Percentiles rank a stretch among this genome's conserved stretches.
Conservation (phyloP, 2,329 filamentous ascomycete genomes). For the Phialophora expanda region DNA sequence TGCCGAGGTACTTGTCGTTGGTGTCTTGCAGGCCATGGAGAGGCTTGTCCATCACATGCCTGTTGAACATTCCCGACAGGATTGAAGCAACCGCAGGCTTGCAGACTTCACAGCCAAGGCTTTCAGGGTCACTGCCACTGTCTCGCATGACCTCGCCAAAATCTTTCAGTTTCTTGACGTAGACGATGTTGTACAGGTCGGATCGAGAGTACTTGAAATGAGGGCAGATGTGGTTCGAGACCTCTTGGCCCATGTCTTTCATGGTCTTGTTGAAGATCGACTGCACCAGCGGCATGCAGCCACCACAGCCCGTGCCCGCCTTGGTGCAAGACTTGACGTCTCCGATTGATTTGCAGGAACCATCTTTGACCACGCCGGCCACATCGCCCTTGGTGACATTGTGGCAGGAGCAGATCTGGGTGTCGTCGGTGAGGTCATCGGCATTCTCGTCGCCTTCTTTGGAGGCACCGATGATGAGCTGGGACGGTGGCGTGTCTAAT, state of each 20-base stretch:
- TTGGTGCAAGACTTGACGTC: constrained; percentile 91
- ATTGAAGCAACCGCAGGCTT: constrained; percentile 84
- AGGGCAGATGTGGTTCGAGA: constrained; percentile 82
- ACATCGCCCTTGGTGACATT: constrained; percentile 88
- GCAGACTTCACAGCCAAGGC: constrained; percentile 84
- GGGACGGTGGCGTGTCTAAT: constrained; percentile 76
- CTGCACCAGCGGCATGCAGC: constrained; percentile 85
- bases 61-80: constrained; percentile 80
- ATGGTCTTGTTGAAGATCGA: constrained; percentile 91
- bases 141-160: constrained; percentile 78
- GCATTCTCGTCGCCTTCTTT: constrained; percentile 74
- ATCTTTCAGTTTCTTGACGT: constrained; percentile 75
- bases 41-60: constrained; percentile 74
- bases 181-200: constrained; percentile 88
- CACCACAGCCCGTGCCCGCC: constrained; percentile 86
- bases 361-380: constrained; percentile 72
- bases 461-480: constrained; percentile 80
- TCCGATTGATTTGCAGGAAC: constrained; percentile 78
- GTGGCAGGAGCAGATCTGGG: constrained; percentile 90
- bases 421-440: constrained; percentile 80
- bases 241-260: constrained; percentile 81
- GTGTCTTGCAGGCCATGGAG: constrained; percentile 83
- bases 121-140: constrained; percentile 71
- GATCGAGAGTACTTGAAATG: constrained; percentile 84
- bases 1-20: constrained; percentile 84